Evolutionary conservation across 2,329 filamentous ascomycete species (phyloP).

Genomic region (Blastomyces silverae): DNA sequence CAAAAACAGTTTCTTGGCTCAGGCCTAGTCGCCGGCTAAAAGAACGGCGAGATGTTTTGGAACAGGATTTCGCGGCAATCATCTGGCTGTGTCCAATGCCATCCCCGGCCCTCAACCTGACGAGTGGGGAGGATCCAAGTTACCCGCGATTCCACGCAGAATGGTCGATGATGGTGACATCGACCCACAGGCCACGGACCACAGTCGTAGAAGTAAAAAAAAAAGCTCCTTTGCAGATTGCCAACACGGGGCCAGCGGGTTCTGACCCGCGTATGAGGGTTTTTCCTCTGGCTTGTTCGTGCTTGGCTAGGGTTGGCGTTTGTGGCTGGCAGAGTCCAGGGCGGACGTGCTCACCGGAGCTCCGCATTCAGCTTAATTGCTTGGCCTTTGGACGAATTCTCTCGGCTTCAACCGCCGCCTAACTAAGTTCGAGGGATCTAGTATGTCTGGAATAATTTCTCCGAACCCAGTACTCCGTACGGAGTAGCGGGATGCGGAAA

Average conservation of each 20-base stretch:
- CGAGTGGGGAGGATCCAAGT: not conserved
- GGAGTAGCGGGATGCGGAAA: too few species aligned
- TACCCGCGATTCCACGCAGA: not conserved
- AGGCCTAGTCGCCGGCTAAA: not conserved
- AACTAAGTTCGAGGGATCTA: too few species aligned
- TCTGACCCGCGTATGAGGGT: not conserved
- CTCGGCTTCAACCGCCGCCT: not conserved
- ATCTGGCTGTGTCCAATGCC: not conserved
- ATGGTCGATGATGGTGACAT: not conserved
- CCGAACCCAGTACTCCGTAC: too few species aligned
- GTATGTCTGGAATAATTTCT: too few species aligned
- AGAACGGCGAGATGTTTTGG: not conserved
- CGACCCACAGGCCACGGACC: not conserved
- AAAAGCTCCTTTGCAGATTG: not conserved
- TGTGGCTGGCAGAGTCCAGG: not conserved
- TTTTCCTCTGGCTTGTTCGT: too few species aligned
- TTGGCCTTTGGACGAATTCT: not conserved
- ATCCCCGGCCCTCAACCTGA: not conserved
- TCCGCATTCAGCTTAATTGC: not conserved
- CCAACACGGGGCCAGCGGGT: not conserved
- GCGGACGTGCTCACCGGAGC: slow-evolving; percentile 3
- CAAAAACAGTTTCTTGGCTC: not conserved
- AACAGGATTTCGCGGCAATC: not conserved
- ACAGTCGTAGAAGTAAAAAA: not conserved
- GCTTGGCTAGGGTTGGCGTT: too few species aligned